These are phyloP conservation scores for Colletotrichum sp. DNA, from an alignment of 2,329 filamentous ascomycete genomes.

Conservation along the genomic window DNA sequence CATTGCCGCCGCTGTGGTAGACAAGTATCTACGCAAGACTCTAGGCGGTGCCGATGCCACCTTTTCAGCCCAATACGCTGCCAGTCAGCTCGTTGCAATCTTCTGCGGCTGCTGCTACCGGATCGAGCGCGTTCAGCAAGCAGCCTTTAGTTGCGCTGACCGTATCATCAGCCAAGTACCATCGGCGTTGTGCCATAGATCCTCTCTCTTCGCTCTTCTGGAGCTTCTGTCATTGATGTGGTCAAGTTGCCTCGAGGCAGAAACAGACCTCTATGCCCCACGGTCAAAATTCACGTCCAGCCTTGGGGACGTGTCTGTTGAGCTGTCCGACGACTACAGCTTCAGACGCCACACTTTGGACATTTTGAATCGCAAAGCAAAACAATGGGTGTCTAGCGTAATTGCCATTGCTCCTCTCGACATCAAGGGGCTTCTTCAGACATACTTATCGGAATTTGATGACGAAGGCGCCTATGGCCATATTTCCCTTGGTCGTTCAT, in stretches of 20 bases:
- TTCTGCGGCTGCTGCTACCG: constrained; percentile 93
- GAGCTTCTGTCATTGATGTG: constrained; percentile 95
- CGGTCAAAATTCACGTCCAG: constrained; percentile 79
- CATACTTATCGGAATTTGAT: constrained; percentile 93
- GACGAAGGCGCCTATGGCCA: constrained; percentile 92
- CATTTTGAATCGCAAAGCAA: constrained; percentile 77
- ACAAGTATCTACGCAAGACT: constrained; percentile 79
- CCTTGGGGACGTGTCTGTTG: constrained; percentile 79
- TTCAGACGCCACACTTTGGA: constrained; percentile 83
- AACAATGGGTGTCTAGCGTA: constrained; percentile 78
- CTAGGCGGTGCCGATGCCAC: constrained; percentile 72
- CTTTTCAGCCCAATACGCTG: constrained; percentile 92
- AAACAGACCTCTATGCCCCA: constrained; percentile 93
- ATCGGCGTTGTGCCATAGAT: constrained; percentile 87
- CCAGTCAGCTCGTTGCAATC: constrained; percentile 82
- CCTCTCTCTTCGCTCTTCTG: constrained; percentile 88
- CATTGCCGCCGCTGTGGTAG: constrained; percentile 71
- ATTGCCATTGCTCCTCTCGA: constrained; percentile 89
- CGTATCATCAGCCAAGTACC: constrained; percentile 85
- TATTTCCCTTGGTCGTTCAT: constrained; percentile 89
- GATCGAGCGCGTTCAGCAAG: constrained; percentile 88
- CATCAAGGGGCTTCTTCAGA: constrained; percentile 93
- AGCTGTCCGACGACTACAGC: constrained; percentile 91
- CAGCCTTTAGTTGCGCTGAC: constrained; percentile 83
- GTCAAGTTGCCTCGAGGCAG: constrained; percentile 90